Conservation (phyloP, 2,329 filamentous ascomycete genomes). For the Ceratocystis cacaofunesta region DNA sequence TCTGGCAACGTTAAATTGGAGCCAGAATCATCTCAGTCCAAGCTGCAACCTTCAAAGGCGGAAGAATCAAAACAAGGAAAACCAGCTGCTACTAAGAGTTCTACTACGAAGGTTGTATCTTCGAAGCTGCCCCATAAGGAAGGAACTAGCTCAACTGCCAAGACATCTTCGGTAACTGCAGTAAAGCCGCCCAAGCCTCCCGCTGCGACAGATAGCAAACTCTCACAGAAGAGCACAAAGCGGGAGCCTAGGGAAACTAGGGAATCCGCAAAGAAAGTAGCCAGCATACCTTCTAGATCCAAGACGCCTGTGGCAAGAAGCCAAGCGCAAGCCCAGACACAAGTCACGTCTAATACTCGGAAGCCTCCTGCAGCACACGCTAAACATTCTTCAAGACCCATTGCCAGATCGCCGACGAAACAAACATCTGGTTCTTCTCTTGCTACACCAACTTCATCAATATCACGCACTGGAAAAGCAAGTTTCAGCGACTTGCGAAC, state of each 20-base stretch:
- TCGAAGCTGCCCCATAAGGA: not conserved
- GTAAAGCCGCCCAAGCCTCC: not conserved
- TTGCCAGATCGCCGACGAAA: slow-evolving; percentile 51
- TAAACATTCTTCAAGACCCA: slow-evolving; percentile 23
- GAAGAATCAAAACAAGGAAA: not conserved
- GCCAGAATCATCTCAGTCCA: not conserved
- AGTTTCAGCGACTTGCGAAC: slow-evolving; percentile 20
- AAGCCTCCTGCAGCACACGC: slow-evolving; percentile 31
- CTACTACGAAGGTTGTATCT: not conserved
- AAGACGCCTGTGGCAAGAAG: slow-evolving; percentile 22
- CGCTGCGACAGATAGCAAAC: not conserved
- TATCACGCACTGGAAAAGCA: slow-evolving; percentile 11
- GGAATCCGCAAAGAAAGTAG: not conserved
- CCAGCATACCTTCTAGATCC: not conserved
- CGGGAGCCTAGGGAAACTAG: not conserved
- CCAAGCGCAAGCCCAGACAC: slow-evolving; percentile 22
- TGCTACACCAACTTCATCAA: slow-evolving; percentile 43
- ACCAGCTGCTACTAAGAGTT: not conserved
- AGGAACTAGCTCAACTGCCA: not conserved
- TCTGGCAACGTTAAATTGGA: not conserved
- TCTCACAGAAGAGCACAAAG: not conserved
- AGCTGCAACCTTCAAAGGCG: not conserved
- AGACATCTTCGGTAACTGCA: not conserved
- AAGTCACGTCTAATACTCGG: slow-evolving; percentile 26
- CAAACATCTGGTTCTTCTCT: slow-evolving; percentile 52